Conservation (phyloP, 108 stramenopile species). For the Cyclotella sp. region DNA sequence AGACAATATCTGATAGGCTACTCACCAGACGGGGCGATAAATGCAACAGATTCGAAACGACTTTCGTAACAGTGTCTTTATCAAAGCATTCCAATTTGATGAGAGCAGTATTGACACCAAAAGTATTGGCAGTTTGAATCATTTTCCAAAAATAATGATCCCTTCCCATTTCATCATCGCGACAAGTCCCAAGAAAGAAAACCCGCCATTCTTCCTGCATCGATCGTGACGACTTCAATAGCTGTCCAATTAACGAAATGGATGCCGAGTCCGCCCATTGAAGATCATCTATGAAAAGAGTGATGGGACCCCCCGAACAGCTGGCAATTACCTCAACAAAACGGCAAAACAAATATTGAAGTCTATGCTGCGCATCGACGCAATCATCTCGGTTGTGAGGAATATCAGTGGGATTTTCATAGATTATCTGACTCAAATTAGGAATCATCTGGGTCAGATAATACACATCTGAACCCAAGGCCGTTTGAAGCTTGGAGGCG, state of each 20-base stretch:
- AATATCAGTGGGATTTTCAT: not conserved
- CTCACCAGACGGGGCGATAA: slow-evolving; percentile 13
- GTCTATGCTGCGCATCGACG: slow-evolving; percentile 23
- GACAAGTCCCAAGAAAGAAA: slow-evolving; percentile 25
- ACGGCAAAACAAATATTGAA: slow-evolving; percentile 21
- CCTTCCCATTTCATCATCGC: slow-evolving; percentile 20
- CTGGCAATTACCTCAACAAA: slow-evolving; percentile 22
- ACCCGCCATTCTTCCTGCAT: not conserved
- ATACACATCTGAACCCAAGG: slow-evolving; percentile 13
- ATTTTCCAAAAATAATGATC: slow-evolving; percentile 1
- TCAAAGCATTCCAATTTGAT: slow-evolving; percentile 17
- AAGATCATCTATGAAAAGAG: slow-evolving; percentile 33
- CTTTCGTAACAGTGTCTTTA: slow-evolving; percentile 12
- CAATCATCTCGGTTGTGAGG: slow-evolving; percentile 2
- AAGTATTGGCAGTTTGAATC: not conserved
- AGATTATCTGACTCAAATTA: slow-evolving; percentile 7
- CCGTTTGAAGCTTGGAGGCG: not conserved
- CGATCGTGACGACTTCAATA: not conserved
- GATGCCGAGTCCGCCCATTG: slow-evolving; percentile 34
- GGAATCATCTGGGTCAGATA: slow-evolving; percentile 11
- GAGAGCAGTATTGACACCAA: slow-evolving; percentile 2
- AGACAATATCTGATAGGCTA: not conserved
- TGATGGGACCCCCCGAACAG: slow-evolving; percentile 4
- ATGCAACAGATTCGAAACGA: slow-evolving; percentile 12
- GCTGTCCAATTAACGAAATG: slow-evolving; percentile 8